Conservation (phyloP, 345 rosid species). For the Lepidium africanum region DNA sequence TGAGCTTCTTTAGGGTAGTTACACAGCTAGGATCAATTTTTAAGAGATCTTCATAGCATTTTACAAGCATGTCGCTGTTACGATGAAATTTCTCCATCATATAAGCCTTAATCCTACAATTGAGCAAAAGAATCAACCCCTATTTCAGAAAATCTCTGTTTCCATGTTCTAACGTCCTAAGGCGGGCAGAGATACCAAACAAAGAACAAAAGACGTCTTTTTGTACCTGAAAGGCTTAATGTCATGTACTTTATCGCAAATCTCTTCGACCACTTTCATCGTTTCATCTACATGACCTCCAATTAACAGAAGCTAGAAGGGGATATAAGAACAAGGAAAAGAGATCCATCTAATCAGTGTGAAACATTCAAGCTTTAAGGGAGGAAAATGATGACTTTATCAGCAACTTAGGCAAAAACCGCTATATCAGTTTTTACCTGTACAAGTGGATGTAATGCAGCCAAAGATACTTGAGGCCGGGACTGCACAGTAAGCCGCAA, state of each 20-base stretch:
- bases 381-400: not conserved
- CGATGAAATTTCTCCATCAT: constrained; percentile 50
- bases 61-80: constrained; percentile 33
- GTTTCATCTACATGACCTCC: constrained; percentile 65
- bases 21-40: constrained; percentile 66
- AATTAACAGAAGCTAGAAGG: constrained; percentile 55
- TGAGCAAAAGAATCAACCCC: not conserved
- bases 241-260: constrained; percentile 36
- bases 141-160: not conserved
- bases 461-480: constrained; percentile 14
- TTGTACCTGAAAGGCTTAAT: constrained; percentile 57
- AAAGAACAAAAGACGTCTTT: not conserved
- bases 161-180: not conserved
- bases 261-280: constrained; percentile 43
- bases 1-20: constrained; percentile 49
- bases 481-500: constrained; percentile 43
- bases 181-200: not conserved
- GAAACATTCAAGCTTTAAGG: not conserved
- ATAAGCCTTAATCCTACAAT: constrained; percentile 49
- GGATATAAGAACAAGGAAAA: not conserved
- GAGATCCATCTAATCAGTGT: not conserved
- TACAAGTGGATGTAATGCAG: constrained; percentile 68
- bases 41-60: constrained; percentile 56
- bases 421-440: constrained; percentile 42
- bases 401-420: not conserved